Evolutionary conservation across 257 asterid species (phyloP), one percentile per base, ranked within the genome.

Genomic region (Petunia axillaris): DNA sequence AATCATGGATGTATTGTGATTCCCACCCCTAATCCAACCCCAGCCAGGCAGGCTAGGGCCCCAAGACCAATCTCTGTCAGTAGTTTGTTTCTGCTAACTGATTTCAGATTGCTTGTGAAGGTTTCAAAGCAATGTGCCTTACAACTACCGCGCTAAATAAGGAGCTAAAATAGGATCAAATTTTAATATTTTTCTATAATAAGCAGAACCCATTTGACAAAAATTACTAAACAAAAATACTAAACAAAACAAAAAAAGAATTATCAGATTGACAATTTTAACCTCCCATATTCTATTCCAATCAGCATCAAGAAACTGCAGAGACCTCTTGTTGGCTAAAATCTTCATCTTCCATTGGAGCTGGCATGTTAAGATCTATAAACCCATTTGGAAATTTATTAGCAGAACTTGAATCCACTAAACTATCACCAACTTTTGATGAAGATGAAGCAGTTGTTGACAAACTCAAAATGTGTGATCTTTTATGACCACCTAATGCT

Each of bases 401-500:
- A 4, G 40, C 82, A 66, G 76, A 78, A 58, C 6, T 78, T 16
- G 85, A 73, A 10, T 73, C 84, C 63, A 78, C 59, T 41, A 74
- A 65, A 44, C 60, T 81, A 9, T 76, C 80, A 35, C 83, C 83
- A 59, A 68, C 37, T 76, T 65, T 41, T 13, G 76, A 6, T 16
- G 81, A 16, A 4, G 57, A 8, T 1, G 77, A 3, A 5, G 82
- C 58, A 50, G 84, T 77, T 13, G 81, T 67, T 46, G 84, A 76
- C 5, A 82, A 62, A 46, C 77, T 67, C 58, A 73, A 35, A 9
- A 73, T 6, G 0, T 91, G 93, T 81, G 93, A 87, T 79, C 91
- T 83, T 58, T 91, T 90, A 85, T 89, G 96, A 78, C 96, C 96
- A 36, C 95, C 95, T 2, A 91, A 88, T 46, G 95, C 95, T 74